These are phyloP conservation scores for Anaeromyces robustus DNA, from an alignment of 192 early-diverging fungal species.

Conservation along the genomic window DNA sequence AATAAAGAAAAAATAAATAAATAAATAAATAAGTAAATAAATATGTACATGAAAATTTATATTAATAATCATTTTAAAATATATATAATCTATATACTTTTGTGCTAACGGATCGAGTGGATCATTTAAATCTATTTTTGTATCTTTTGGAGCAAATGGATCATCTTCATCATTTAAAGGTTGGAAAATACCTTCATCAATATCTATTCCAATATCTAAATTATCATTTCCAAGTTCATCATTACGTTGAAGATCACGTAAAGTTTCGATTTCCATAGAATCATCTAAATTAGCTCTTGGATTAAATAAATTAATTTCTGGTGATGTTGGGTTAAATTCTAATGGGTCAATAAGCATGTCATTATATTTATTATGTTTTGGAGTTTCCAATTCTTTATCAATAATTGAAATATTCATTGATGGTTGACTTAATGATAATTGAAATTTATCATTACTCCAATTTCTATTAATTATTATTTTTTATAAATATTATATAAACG, in stretches of 20 bases:
- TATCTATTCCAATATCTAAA: not conserved
- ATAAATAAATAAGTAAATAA: too few species aligned
- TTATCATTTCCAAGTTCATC: not conserved
- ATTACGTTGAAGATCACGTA: not conserved
- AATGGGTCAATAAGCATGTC: not conserved
- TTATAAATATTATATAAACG: not conserved
- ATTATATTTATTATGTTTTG: not conserved
- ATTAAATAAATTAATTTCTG: not conserved
- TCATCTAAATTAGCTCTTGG: not conserved
- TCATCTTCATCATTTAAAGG: not conserved
- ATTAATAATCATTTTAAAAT: too few species aligned
- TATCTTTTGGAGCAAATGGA: not conserved
- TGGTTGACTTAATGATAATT: not conserved
- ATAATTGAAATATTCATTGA: not conserved
- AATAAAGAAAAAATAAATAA: too few species aligned
- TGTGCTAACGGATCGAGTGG: not conserved
- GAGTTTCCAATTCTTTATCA: not conserved
- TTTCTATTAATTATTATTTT: not conserved
- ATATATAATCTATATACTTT: not conserved
- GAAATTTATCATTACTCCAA: not conserved
- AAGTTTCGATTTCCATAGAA: not conserved
- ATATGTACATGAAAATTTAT: too few species aligned
- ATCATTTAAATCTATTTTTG: not conserved
- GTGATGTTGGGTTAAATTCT: not conserved
- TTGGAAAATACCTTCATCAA: not conserved